A percentile compares a stretch with the other conserved stretches of the same genome.
These are phyloP conservation scores for Apiotrichum mycotoxinovorans DNA, from an alignment of 1,284 basidiomycete species.

Conservation along the genomic window DNA sequence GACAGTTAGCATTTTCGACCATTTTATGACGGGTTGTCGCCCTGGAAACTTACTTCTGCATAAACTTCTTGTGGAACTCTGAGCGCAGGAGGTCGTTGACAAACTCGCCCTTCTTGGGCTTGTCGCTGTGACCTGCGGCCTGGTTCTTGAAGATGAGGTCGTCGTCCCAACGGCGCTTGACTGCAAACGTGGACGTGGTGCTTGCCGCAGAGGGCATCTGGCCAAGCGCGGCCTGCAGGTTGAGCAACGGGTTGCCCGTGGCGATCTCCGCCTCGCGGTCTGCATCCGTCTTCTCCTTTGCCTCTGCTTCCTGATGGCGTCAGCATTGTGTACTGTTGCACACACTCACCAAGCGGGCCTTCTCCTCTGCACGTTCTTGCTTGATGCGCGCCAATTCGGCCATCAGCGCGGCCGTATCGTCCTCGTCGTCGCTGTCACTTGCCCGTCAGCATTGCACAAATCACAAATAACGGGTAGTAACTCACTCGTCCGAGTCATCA, in stretches of 20 bases:
- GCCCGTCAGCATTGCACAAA: background rate
- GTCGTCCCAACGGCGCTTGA: constrained; percentile 93
- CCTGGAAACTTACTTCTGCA: constrained; percentile 45
- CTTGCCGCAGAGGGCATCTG: constrained; percentile 56
- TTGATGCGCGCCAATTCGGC: constrained; percentile 94
- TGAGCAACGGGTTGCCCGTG: constrained; percentile 76
- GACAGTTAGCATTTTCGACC: background rate
- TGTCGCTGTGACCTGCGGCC: constrained; percentile 62
- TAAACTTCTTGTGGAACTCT: constrained; percentile 68
- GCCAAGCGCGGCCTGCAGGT: constrained; percentile 81
- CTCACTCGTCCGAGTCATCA: constrained; percentile 19
- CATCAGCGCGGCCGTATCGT: constrained; percentile 86
- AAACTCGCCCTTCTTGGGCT: constrained; percentile 70
- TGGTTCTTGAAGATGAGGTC: constrained; percentile 98
- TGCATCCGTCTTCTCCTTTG: constrained; percentile 63
- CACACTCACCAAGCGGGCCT: constrained; percentile 59
- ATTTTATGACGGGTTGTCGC: background rate
- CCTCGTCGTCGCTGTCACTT: constrained; percentile 65
- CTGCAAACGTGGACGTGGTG: constrained; percentile 60
- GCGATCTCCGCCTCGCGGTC: constrained; percentile 75
- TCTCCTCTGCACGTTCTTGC: constrained; percentile 87
- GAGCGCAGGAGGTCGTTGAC: constrained; percentile 89
- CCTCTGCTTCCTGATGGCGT: constrained; percentile 63
- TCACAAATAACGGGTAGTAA: background rate
- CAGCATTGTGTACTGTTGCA: background rate